A percentile compares a stretch with the other conserved stretches of the same genome.
phyloP scores from a whole-genome alignment of 257 asterid species.

The Gynochthodes officinalis region DNA sequence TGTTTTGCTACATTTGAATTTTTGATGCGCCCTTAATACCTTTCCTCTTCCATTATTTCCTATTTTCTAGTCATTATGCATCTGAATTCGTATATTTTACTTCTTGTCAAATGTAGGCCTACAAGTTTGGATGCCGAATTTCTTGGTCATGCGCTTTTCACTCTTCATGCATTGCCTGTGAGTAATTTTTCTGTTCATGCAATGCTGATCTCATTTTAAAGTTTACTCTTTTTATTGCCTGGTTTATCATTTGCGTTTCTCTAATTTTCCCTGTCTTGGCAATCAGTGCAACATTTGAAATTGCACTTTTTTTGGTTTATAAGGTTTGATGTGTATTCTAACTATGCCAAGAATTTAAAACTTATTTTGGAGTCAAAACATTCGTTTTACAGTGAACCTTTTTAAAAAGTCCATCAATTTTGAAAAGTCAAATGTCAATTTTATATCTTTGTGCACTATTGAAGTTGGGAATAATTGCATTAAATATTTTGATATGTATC shows the following conservation, averaged over 20 bases:
- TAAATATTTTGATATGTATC: neutral
- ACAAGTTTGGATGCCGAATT: constrained; percentile 91
- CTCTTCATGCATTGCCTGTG: constrained; percentile 90
- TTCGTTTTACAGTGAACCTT: neutral
- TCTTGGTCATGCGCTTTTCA: constrained; percentile 72
- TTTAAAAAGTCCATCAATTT: neutral
- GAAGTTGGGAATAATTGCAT: neutral
- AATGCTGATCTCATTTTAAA: neutral
- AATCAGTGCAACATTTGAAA: neutral
- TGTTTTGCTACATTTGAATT: neutral
- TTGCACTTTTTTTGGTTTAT: neutral
- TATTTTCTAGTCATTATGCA: too few relatives aligned
- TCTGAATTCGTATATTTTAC: neutral
- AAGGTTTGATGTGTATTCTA: neutral
- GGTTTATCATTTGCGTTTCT: neutral
- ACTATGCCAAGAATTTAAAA: neutral
- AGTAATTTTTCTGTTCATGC: constrained; percentile 31
- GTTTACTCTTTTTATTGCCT: neutral
- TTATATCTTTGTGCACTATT: neutral
- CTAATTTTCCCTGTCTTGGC: neutral
- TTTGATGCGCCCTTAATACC: neutral
- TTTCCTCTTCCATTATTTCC: too few relatives aligned
- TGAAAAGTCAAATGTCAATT: neutral
- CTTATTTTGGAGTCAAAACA: neutral
- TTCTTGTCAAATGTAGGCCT: constrained; percentile 47